Evolutionary conservation across 1,284 basidiomycete genomes (phyloP).

Genomic region (Rhodofomes roseus): DNA sequence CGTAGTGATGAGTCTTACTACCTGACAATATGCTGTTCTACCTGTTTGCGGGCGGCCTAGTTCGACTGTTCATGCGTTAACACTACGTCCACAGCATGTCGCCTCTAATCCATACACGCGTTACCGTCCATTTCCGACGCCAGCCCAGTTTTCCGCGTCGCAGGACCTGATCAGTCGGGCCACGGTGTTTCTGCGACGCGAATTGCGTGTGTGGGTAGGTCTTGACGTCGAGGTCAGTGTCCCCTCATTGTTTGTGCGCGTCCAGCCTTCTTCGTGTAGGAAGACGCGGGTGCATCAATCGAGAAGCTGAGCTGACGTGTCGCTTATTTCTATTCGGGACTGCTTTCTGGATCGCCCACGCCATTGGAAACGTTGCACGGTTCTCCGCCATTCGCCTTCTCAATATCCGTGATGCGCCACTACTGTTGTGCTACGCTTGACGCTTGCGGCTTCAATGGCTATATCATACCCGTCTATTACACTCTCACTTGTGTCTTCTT

Average conservation of each 20-base stretch:
- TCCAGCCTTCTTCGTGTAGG: background rate
- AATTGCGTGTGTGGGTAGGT: constrained; percentile 79
- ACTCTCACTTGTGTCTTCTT: background rate
- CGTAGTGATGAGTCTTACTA: background rate
- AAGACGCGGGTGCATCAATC: background rate
- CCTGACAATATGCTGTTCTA: no score
- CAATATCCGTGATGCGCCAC: background rate
- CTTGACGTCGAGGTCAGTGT: constrained; percentile 74
- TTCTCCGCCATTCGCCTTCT: background rate
- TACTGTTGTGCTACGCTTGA: background rate
- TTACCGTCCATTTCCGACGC: constrained; percentile 78
- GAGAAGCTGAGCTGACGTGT: background rate
- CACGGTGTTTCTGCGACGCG: constrained; percentile 77
- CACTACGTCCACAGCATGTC: constrained; percentile 59
- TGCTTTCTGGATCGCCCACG: background rate
- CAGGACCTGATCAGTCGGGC: constrained; percentile 70
- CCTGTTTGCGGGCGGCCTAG: no score
- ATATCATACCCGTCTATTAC: background rate
- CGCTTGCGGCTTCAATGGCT: background rate
- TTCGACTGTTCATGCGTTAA: background rate
- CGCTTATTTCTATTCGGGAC: background rate
- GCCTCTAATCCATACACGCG: constrained; percentile 81
- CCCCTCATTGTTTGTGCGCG: background rate
- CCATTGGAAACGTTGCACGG: background rate
- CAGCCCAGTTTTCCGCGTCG: constrained; percentile 73